Evolutionary conservation across 2,329 filamentous ascomycete species (phyloP), one percentile per base, ranked within the genome.

Genomic region (Monilinia fructigena): DNA sequence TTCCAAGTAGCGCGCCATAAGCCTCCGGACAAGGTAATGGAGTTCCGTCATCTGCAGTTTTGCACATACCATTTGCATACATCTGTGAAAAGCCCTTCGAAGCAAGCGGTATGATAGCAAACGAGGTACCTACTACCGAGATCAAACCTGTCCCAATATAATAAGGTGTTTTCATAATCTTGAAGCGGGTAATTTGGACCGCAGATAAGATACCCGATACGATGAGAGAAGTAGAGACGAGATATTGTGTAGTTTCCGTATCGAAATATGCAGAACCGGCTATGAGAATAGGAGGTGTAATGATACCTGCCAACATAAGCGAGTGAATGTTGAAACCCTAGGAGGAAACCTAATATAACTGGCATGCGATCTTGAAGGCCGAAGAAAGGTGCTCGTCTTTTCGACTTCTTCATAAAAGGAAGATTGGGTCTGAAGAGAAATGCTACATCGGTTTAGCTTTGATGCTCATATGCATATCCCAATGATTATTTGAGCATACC

Each of bases 361-460:
- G 91, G 91, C 83, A 95, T 91, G 66, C 80, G 80, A 77, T 93
- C 90, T 72, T 94, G 85, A 50, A 94, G 85, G n/a, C 91, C 91
- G 74, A 94, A 95, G 77, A 96, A 95, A 0, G 91, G 91, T 42
- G 89, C 86, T n/a, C 83, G 80, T 70, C 79, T 78, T 45, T 77
- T 76, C 6, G 79, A 73, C 76, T 85, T 86, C 75, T 85, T 87
- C 82, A 95, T 87, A 77, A 97, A 97, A 0, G 93, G 93, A 28
- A 97, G 78, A 71, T 91, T 93, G 1, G 86, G 76, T 68, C 70
- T 74, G 82, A 97, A 96, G 52, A 97, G 87, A 74, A 93, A 95
- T 23, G 68, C 74, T 74, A 55, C n/a, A 28, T n/a, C 31, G 4
- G 2, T 59, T 50, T 58, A 6, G 38, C 16, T 56, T 66, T 42